Conservation (phyloP, 2,329 filamentous ascomycete species). For the Apiospora phragmitis region DNA sequence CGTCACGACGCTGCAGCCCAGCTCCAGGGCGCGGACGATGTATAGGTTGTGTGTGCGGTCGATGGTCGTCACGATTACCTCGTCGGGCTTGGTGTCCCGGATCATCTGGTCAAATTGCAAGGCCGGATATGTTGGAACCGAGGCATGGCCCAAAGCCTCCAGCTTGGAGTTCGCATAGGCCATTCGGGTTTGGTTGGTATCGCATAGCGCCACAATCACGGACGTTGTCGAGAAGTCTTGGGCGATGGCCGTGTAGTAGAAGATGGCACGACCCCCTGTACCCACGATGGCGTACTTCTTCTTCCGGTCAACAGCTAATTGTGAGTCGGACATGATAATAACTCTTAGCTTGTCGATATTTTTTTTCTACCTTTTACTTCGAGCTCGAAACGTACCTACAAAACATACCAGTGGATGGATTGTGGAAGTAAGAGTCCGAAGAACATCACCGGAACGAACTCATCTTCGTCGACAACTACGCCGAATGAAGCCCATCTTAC, state of each 20-base stretch:
- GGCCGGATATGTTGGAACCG: conserved; percentile 55
- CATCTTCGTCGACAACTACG: background rate
- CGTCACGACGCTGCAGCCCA: conserved; percentile 61
- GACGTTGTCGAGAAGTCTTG: conserved; percentile 51
- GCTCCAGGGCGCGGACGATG: conserved; percentile 58
- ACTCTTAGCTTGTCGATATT: too few species aligned
- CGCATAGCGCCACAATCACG: conserved; percentile 56
- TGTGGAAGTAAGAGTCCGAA: background rate
- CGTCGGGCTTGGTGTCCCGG: conserved; percentile 55
- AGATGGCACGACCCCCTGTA: conserved; percentile 58
- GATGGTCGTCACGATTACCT: conserved; percentile 64
- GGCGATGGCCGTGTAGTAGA: conserved; percentile 61
- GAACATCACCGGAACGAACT: background rate
- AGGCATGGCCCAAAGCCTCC: conserved; percentile 42
- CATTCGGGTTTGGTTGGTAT: conserved; percentile 62
- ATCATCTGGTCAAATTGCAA: conserved; percentile 60
- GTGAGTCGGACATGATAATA: background rate
- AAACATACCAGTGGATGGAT: background rate
- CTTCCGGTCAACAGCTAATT: conserved; percentile 14
- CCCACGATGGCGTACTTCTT: conserved; percentile 59
- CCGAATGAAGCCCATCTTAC: background rate
- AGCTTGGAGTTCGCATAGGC: conserved; percentile 55
- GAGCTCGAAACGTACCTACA: too few species aligned
- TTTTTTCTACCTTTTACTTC: background rate
- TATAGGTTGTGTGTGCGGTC: conserved; percentile 63